Percentiles rank a stretch among this genome's conserved stretches.
Evolutionary conservation across 2,329 filamentous ascomycete genomes (phyloP).

Genomic region (Fusarium sp.): DNA sequence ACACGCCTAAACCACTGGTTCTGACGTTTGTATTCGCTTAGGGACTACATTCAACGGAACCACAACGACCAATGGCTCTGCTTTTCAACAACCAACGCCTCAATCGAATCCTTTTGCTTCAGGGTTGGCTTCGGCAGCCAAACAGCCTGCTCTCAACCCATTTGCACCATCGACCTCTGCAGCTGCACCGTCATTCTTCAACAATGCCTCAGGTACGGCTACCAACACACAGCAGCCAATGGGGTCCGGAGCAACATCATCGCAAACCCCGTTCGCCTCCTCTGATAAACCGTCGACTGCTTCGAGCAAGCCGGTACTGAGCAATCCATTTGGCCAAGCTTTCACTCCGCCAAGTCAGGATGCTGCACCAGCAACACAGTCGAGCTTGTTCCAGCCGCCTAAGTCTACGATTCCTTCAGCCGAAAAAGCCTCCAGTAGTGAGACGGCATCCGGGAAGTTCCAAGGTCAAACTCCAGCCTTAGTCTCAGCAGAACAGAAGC

Average conservation of each 20-base stretch:
- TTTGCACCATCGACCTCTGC: conserved; percentile 32
- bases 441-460: not conserved
- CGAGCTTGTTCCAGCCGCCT: conserved; percentile 20
- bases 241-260: conserved; percentile 7
- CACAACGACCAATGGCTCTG: conserved; percentile 22
- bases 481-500: conserved; percentile 11
- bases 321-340: conserved; percentile 27
- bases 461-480: not conserved
- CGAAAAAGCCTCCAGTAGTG: conserved; percentile 9
- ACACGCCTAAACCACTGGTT: conserved; percentile 47
- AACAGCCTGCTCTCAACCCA: conserved; percentile 34
- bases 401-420: conserved; percentile 5
- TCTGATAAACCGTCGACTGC: conserved; percentile 12
- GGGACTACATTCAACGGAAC: conserved; percentile 45
- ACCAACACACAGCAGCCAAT: conserved; percentile 4
- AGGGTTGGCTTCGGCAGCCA: conserved; percentile 6
- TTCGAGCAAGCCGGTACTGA: conserved; percentile 3
- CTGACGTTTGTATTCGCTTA: conserved; percentile 49
- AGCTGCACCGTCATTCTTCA: conserved; percentile 11
- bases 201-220: conserved; percentile 13
- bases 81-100: conserved; percentile 33
- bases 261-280: conserved; percentile 36
- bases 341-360: conserved; percentile 6
- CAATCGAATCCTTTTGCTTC: conserved; percentile 45
- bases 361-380: conserved; percentile 1